These are phyloP conservation scores for Monosporascus sp. DNA, from an alignment of 2,329 filamentous ascomycete species.

Conservation along the genomic window DNA sequence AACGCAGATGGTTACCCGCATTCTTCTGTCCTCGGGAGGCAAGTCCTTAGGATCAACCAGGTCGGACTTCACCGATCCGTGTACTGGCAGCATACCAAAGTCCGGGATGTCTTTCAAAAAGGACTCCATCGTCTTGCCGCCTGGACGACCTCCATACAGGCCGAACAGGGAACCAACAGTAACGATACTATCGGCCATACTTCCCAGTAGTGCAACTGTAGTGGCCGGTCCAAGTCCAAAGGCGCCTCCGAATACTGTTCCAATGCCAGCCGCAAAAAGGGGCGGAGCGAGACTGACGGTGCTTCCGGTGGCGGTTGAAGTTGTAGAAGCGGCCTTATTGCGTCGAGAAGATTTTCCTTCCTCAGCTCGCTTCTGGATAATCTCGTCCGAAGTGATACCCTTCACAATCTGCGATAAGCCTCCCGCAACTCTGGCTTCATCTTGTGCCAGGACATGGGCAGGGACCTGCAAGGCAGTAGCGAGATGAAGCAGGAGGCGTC, in stretches of 20 bases:
- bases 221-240: conserved; percentile 67
- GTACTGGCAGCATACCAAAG: conserved; percentile 77
- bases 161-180: conserved; percentile 84
- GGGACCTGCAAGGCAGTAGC: conserved; percentile 67
- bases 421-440: conserved; percentile 70
- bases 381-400: conserved; percentile 61
- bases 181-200: conserved; percentile 72
- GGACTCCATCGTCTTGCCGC: conserved; percentile 80
- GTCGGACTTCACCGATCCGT: conserved; percentile 38
- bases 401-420: conserved; percentile 72
- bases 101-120: conserved; percentile 83
- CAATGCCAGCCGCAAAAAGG: conserved; percentile 72
- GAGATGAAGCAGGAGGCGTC: conserved; percentile 64
- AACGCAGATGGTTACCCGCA: conserved; percentile 78
- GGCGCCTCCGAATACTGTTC: conserved; percentile 66
- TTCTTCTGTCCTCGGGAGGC: conserved; percentile 54
- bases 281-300: conserved; percentile 64
- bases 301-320: conserved; percentile 27
- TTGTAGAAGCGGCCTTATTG: conserved; percentile 67
- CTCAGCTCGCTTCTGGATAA: conserved; percentile 56
- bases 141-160: conserved; percentile 81
- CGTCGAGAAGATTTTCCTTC: conserved; percentile 59
- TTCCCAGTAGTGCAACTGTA: conserved; percentile 73
- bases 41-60: conserved; percentile 45
- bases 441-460: conserved; percentile 56